These are phyloP conservation scores for Lupinus albus DNA, from an alignment of 306 rosid genomes.

Conservation along the genomic window DNA sequence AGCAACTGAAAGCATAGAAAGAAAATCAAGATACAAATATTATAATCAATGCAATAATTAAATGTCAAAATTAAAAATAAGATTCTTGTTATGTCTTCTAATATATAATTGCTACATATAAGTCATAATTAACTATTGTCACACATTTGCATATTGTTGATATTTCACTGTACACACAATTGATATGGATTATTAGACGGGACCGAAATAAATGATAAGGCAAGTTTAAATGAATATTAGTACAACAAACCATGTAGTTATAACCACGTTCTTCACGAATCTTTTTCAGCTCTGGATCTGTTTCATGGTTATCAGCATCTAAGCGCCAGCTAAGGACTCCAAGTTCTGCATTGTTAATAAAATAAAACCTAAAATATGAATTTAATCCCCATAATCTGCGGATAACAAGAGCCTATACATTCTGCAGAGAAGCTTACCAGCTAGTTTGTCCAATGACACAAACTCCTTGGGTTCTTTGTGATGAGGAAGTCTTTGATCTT, in stretches of 20 bases:
- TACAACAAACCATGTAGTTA: conserved; percentile 70
- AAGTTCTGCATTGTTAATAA: conserved; percentile 65
- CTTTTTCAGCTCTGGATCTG: conserved; percentile 89
- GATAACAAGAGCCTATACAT: conserved; percentile 15
- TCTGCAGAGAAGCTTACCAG: conserved; percentile 53
- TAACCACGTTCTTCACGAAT: conserved; percentile 91
- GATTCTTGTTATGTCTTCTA: neutral
- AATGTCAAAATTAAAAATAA: neutral
- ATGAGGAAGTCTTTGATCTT: conserved; percentile 94
- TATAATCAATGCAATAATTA: neutral
- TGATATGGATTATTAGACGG: neutral
- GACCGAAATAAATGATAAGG: neutral
- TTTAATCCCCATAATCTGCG: neutral
- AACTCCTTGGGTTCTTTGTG: conserved; percentile 85
- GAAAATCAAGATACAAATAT: conserved; percentile 19
- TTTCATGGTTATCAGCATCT: conserved; percentile 80
- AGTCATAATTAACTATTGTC: conserved; percentile 5
- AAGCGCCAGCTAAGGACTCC: conserved; percentile 97
- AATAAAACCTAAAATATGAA: conserved; percentile 10
- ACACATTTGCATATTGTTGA: neutral
- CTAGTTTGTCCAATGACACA: conserved; percentile 76
- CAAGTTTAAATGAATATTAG: conserved; percentile 4
- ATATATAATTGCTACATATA: neutral
- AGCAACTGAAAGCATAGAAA: conserved; percentile 10
- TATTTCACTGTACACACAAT: neutral